Conservation (phyloP, 2,329 filamentous ascomycete species). For the Hypoxylon sp. region DNA sequence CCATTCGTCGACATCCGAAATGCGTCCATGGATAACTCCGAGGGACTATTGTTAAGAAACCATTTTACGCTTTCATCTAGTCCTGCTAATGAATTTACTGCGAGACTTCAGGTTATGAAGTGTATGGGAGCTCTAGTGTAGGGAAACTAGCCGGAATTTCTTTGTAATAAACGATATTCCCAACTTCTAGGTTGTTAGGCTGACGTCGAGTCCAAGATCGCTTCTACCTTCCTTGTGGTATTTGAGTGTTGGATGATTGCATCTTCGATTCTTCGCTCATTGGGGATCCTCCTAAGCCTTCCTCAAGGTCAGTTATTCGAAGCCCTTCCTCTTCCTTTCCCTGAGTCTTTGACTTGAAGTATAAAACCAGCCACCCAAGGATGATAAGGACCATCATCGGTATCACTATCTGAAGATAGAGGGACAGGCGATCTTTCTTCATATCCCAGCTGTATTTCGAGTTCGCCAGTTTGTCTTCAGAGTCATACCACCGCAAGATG, state of each 20-base stretch:
- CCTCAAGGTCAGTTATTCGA: conserved; percentile 2
- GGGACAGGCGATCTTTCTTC: conserved; percentile 15
- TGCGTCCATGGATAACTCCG: too few species aligned
- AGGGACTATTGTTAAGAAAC: too few species aligned
- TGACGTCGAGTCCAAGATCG: too few species aligned
- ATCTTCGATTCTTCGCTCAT: not conserved
- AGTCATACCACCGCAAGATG: conserved; percentile 19
- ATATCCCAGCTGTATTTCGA: conserved; percentile 18
- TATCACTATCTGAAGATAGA: conserved; percentile 20
- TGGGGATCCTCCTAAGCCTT: not conserved
- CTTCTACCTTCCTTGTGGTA: too few species aligned
- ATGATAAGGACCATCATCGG: conserved; percentile 26
- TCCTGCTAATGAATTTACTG: too few species aligned
- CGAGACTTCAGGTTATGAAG: too few species aligned
- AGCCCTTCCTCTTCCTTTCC: conserved; percentile 3
- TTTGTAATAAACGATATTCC: too few species aligned
- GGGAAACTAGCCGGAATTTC: too few species aligned
- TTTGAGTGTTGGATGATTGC: not conserved
- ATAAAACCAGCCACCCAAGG: conserved; percentile 17
- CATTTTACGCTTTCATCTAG: too few species aligned
- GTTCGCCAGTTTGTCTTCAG: conserved; percentile 2
- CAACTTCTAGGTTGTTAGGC: too few species aligned
- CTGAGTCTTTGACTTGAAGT: conserved; percentile 3
- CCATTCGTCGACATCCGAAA: too few species aligned
- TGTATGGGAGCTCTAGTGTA: too few species aligned